Percentiles rank a stretch among this genome's conserved stretches.
Conservation (phyloP, 257 asterid genomes). For the Solanum arcanum region DNA sequence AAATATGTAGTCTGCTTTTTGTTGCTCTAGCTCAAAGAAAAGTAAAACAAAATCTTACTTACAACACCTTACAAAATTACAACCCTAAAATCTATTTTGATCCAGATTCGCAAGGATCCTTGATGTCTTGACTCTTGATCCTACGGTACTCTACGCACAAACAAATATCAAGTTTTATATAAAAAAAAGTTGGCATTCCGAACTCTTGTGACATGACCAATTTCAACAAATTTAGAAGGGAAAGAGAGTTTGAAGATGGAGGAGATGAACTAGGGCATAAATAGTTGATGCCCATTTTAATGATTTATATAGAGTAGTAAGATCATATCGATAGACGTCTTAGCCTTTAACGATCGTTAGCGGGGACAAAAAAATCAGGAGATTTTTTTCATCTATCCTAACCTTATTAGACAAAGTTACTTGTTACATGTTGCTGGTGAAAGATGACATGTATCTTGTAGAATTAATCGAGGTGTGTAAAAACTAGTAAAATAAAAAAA, state of each 20-base stretch:
- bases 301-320: not conserved
- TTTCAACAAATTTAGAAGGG: not conserved
- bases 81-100: too few relatives aligned
- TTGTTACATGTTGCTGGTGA: accelerated
- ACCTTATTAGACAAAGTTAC: not conserved
- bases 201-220: not conserved
- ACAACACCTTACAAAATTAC: not conserved
- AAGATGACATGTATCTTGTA: not conserved
- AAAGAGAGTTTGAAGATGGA: not conserved
- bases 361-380: not conserved
- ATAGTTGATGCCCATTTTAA: not conserved
- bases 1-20: not conserved
- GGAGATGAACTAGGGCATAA: not conserved
- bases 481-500: too few relatives aligned
- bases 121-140: not conserved
- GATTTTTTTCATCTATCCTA: not conserved
- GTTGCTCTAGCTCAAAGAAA: too few relatives aligned
- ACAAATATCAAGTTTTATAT: not conserved
- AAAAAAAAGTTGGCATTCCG: not conserved
- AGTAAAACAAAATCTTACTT: too few relatives aligned
- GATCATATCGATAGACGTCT: not conserved
- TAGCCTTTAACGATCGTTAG: not conserved
- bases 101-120: not conserved
- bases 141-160: not conserved
- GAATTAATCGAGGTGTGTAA: too few relatives aligned